Percentiles rank a stretch among this genome's conserved stretches.
These are phyloP conservation scores for Globisporangium ultimum DNA, from an alignment of 352 stramenopile genomes.

Conservation along the genomic window DNA sequence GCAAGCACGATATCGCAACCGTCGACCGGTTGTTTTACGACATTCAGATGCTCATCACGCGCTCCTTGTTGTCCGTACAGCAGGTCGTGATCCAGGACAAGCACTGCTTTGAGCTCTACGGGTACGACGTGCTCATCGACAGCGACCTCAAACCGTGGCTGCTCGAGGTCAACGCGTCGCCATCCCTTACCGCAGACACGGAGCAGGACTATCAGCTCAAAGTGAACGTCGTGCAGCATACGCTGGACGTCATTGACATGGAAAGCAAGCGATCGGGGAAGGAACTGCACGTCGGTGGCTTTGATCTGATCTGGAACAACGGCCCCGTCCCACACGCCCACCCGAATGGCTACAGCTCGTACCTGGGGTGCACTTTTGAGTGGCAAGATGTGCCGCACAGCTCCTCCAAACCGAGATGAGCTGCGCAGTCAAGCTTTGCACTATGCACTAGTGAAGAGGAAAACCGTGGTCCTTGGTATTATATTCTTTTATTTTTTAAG, in stretches of 20 bases:
- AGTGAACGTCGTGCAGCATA: conserved; percentile 81
- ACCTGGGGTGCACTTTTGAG: conserved; percentile 56
- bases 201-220: conserved; percentile 86
- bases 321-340: conserved; percentile 26
- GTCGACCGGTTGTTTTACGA: conserved; percentile 70
- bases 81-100: conserved; percentile 85
- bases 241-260: conserved; percentile 86
- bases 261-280: conserved; percentile 41
- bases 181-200: conserved; percentile 53
- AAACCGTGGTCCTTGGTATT: background rate
- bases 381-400: conserved; percentile 15
- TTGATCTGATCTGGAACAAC: conserved; percentile 71
- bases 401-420: background rate
- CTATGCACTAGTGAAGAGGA: background rate
- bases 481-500: background rate
- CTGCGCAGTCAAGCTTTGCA: background rate
- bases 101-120: conserved; percentile 90
- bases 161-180: conserved; percentile 84
- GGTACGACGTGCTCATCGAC: conserved; percentile 89
- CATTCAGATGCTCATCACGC: conserved; percentile 85
- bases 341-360: conserved; percentile 53
- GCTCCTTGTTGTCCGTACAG: conserved; percentile 82
- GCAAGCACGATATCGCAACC: conserved; percentile 59
- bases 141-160: conserved; percentile 81
- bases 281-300: conserved; percentile 57